Evolutionary conservation across 345 rosid species (phyloP).

Genomic region (Stellera chamaejasme): DNA sequence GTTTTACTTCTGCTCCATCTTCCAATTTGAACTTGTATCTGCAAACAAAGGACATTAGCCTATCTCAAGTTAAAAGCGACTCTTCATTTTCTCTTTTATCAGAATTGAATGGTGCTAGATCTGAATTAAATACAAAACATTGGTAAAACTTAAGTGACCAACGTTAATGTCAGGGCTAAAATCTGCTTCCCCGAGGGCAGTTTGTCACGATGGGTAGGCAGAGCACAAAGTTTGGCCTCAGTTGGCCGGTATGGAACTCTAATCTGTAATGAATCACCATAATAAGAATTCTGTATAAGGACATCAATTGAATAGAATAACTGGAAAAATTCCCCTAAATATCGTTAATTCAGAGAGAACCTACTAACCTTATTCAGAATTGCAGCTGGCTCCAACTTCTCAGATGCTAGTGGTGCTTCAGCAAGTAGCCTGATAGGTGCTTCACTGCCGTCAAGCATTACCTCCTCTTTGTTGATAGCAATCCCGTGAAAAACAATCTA

Average conservation of each 20-base stretch:
- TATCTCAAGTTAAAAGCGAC: neutral
- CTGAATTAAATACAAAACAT: neutral
- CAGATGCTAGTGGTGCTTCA: constrained; percentile 72
- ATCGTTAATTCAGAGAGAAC: neutral
- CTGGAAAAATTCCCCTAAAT: neutral
- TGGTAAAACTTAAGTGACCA: constrained; percentile 19
- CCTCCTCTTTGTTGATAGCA: constrained; percentile 59
- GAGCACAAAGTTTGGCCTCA: constrained; percentile 66
- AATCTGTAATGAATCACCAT: constrained; percentile 30
- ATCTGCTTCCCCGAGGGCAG: constrained; percentile 91
- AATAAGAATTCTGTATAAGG: too few species aligned
- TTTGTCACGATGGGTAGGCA: constrained; percentile 64
- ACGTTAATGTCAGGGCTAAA: constrained; percentile 82
- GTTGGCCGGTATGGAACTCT: constrained; percentile 80
- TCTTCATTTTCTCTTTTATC: neutral
- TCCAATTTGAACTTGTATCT: constrained; percentile 94
- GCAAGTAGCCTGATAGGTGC: constrained; percentile 83
- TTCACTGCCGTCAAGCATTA: constrained; percentile 93
- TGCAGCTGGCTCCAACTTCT: constrained; percentile 69
- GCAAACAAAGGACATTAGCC: constrained; percentile 17
- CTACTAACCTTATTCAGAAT: constrained; percentile 63
- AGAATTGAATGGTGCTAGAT: neutral
- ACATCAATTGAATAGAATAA: neutral
- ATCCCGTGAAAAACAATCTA: constrained; percentile 90
- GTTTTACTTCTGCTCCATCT: constrained; percentile 85